Evolutionary conservation across 2,329 filamentous ascomycete genomes (phyloP).

Genomic region (Ophiostoma perfectum): DNA sequence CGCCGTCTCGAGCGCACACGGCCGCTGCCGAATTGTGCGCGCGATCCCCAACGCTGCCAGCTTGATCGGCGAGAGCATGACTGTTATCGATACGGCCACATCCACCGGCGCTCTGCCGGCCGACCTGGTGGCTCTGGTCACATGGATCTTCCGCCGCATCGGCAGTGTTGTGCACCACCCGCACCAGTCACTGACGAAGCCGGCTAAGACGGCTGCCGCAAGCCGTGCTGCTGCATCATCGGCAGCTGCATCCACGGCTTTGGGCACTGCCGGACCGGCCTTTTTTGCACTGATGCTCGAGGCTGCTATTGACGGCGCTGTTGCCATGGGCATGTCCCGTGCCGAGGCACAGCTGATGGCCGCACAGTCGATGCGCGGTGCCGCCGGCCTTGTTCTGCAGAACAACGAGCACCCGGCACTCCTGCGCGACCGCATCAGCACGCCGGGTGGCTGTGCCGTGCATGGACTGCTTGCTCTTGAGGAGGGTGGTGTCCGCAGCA

Average conservation of each 20-base stretch:
- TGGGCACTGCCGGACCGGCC: conserved; percentile 69
- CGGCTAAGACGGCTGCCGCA: conserved; percentile 42
- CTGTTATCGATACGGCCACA: conserved; percentile 61
- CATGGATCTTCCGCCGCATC: conserved; percentile 72
- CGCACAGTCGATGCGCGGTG: conserved; percentile 71
- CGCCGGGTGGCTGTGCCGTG: conserved; percentile 73
- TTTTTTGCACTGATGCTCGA: conserved; percentile 73
- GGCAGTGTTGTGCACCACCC: conserved; percentile 49
- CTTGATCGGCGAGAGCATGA: conserved; percentile 75
- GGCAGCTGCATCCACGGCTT: conserved; percentile 67
- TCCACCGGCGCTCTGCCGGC: conserved; percentile 46
- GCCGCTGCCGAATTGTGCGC: conserved; percentile 61
- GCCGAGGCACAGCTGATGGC: conserved; percentile 71
- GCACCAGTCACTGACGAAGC: conserved; percentile 6
- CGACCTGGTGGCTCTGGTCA: conserved; percentile 53
- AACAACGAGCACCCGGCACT: conserved; percentile 68
- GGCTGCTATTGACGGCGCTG: conserved; percentile 68
- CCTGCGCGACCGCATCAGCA: conserved; percentile 69
- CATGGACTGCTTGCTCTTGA: conserved; percentile 68
- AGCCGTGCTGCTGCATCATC: conserved; percentile 36
- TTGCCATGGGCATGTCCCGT: conserved; percentile 71
- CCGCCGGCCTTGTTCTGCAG: conserved; percentile 60
- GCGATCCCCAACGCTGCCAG: conserved; percentile 83
- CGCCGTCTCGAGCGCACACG: conserved; percentile 33
- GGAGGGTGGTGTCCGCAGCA: conserved; percentile 63